Base-by-base conservation (phyloP, 1,284 basidiomycete species). In the Microbotryum scabiosae region DNA sequence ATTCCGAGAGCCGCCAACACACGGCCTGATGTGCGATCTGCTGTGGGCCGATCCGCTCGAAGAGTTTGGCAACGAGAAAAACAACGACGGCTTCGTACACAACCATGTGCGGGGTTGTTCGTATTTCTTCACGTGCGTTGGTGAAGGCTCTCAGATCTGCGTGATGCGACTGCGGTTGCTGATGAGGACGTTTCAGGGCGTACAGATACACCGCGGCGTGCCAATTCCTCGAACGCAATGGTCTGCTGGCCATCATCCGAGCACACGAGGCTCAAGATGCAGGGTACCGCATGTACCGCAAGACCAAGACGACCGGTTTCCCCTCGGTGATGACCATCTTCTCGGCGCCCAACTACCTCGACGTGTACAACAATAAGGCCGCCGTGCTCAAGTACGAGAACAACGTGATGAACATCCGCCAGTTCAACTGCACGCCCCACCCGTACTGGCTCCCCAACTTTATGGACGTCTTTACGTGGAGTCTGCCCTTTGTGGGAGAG, bases 401-500 rank as follows among this genome's bases (percentile, higher is more conserved):
- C 74, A 96, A 96, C 73, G 90, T 94, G 5, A 88, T 96, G 85
- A 96, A 96, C 74, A 91, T 91, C 70, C 83, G 78, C 50, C 91
- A 96, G 75, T 96, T 94, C 80, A 96, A 94, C 77, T 90, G 87
- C 74, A 92, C 88, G 6, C 91, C 91, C 18, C 91, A 96, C 75
- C 91, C 91, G 5, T 96, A 96, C 75, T 92, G 88, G 89, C 78
- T 99, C 47, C 94, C 94, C 3, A 98, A 97, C 78, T 97, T 97
- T 71, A 97, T 97, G 88, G 91, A 98, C 74, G 94, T 90, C 45
- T 98, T 99, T 75, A 97, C 94, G 1, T 98, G 96, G 96, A 91
- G 88, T 80, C 77, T 98, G 68, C 96, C 94, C 0, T 99, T 98
- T 73, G 96, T 99, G 3, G 94, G 91, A 62, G 92, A 96, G 75